Conservation (phyloP, 2,329 filamentous ascomycete genomes). For the Aureobasidium sp. region DNA sequence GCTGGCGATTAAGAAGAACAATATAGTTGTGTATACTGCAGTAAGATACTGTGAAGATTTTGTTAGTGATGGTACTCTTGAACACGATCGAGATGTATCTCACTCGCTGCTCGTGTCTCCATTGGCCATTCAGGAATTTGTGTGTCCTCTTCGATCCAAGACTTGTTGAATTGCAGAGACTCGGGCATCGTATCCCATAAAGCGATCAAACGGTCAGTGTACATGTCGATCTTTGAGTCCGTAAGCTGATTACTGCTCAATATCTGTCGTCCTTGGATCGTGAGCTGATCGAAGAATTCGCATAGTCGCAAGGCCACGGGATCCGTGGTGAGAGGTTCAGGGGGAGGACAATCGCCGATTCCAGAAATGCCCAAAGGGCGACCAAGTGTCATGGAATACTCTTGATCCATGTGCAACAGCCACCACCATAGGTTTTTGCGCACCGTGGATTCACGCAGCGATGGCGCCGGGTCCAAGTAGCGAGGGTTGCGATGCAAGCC, state of each 20-base stretch:
- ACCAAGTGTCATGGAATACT: constrained; percentile 42
- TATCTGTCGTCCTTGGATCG: constrained; percentile 39
- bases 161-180: constrained; percentile 37
- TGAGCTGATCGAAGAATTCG: constrained; percentile 40
- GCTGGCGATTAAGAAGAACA: constrained; percentile 40
- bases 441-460: constrained; percentile 33
- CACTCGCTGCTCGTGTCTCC: constrained; percentile 37
- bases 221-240: constrained; percentile 37
- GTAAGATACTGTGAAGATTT: constrained; percentile 29
- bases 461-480: constrained; percentile 35
- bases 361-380: constrained; percentile 41
- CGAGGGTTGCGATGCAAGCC: constrained; percentile 42
- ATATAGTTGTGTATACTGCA: constrained; percentile 42
- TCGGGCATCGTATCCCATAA: constrained; percentile 41
- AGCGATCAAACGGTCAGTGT: constrained; percentile 35
- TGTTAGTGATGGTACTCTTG: background rate
- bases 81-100: constrained; percentile 11
- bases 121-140: constrained; percentile 39
- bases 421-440: constrained; percentile 43
- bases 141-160: constrained; percentile 32
- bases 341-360: constrained; percentile 40
- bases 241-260: constrained; percentile 35
- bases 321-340: constrained; percentile 37
- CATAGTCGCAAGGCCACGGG: constrained; percentile 35
- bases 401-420: constrained; percentile 45